Evolutionary conservation across 495 filamentous ascomycete species (phyloP).

Genomic region (Penicillium subrubescens): DNA sequence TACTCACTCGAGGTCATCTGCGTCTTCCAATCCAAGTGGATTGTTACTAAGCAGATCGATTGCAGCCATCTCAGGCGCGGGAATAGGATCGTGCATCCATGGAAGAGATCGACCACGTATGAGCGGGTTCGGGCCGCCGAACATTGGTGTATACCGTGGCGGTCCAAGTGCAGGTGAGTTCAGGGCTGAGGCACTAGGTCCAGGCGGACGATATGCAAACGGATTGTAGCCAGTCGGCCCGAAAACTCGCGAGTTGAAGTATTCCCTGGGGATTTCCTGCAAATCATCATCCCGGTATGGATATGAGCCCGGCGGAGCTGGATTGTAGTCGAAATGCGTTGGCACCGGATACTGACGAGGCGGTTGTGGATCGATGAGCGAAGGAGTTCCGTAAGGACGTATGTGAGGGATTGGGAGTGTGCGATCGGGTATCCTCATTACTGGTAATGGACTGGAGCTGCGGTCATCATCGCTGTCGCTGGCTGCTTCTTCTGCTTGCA

Average conservation of each 20-base stretch:
- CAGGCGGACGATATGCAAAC: neutral
- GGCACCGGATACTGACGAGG: constrained; percentile 1
- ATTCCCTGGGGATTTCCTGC: constrained; percentile 23
- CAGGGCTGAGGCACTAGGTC: neutral
- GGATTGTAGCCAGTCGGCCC: neutral
- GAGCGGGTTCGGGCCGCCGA: neutral
- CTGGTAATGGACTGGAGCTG: neutral
- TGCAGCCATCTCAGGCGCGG: constrained; percentile 5
- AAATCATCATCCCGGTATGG: constrained; percentile 22
- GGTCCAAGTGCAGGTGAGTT: neutral
- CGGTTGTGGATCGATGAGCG: neutral
- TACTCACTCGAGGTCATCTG: constrained; percentile 21
- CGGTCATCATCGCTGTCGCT: constrained; percentile 4
- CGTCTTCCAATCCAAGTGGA: constrained; percentile 22
- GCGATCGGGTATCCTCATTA: constrained; percentile 18
- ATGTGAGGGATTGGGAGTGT: neutral
- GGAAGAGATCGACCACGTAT: constrained; percentile 9
- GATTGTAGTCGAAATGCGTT: constrained; percentile 5
- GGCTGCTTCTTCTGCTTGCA: constrained; percentile 30
- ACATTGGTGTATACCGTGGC: neutral
- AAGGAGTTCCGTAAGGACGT: neutral
- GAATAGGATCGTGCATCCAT: constrained; percentile 13
- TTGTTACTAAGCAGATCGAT: constrained; percentile 26
- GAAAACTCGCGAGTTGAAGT: constrained; percentile 18
- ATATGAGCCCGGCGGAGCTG: constrained; percentile 1